phyloP scores from a whole-genome alignment of 805 yeast species.

The Saccharomycopsis fibuligera region DNA sequence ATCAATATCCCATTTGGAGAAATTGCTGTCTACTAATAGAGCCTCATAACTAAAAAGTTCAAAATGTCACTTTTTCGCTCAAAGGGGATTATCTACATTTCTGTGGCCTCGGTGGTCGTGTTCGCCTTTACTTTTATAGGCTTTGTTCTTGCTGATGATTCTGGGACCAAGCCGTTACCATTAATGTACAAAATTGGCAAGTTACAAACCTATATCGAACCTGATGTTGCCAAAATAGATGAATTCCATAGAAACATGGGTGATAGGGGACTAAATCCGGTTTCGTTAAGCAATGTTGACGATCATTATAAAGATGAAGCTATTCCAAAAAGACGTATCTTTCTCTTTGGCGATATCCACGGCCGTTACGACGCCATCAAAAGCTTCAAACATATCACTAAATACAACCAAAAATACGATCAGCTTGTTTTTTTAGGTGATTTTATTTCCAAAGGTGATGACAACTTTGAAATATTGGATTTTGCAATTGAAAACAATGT shows the following conservation, averaged over 20 bases:
- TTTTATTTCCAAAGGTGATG: conserved; percentile 77
- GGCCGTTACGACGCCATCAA: conserved; percentile 59
- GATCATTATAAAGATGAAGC: background rate
- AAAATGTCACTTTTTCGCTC: background rate
- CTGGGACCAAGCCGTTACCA: conserved; percentile 1
- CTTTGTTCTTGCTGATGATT: background rate
- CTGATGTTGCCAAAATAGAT: background rate
- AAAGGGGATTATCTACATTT: background rate
- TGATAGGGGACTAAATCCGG: no score
- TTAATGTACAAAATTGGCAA: background rate
- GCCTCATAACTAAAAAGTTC: background rate
- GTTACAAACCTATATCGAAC: conserved; percentile 3
- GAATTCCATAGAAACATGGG: background rate
- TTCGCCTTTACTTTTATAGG: background rate
- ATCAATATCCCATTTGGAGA: background rate
- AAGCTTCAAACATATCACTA: conserved; percentile 44
- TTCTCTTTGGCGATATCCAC: conserved; percentile 84
- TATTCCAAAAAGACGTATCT: conserved; percentile 33
- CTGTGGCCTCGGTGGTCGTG: background rate
- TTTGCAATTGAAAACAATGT: conserved; percentile 52
- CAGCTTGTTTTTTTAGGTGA: conserved; percentile 67
- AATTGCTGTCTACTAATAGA: background rate
- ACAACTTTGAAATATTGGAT: conserved; percentile 63
- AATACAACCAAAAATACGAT: conserved; percentile 44
- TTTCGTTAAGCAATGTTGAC: background rate